These are phyloP conservation scores for Cladosporium sp. DNA, from an alignment of 2,329 filamentous ascomycete genomes.

Conservation along the genomic window DNA sequence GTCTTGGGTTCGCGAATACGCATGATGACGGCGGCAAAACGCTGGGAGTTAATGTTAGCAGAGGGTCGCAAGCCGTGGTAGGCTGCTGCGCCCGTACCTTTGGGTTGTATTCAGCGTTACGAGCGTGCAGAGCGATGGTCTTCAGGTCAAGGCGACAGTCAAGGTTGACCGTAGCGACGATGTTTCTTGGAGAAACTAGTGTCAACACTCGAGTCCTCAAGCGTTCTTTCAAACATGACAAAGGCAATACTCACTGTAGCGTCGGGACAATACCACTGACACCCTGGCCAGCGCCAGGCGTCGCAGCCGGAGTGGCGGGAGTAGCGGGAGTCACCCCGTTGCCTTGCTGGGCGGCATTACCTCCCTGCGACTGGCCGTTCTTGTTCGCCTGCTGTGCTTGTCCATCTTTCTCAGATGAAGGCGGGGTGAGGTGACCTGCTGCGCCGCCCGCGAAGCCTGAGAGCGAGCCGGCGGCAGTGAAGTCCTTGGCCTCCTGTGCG, in stretches of 20 bases:
- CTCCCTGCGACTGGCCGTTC: conserved; percentile 51
- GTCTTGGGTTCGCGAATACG: conserved; percentile 99
- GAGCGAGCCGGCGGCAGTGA: conserved; percentile 86
- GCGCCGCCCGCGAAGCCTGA: conserved; percentile 76
- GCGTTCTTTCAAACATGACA: conserved; percentile 31
- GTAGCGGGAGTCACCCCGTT: conserved; percentile 63
- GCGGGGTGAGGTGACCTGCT: conserved; percentile 74
- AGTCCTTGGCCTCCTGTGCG: conserved; percentile 90
- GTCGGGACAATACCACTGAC: conserved; percentile 89
- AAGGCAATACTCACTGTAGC: conserved; percentile 80
- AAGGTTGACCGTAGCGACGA: conserved; percentile 97
- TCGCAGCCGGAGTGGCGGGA: conserved; percentile 86
- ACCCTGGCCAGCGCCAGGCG: conserved; percentile 75
- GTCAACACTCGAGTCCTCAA: conserved; percentile 23
- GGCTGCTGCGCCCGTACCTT: conserved; percentile 61
- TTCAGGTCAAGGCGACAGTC: conserved; percentile 96
- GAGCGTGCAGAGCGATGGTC: conserved; percentile 96
- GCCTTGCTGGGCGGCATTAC: conserved; percentile 54
- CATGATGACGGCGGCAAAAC: conserved; percentile 99
- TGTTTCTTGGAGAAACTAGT: conserved; percentile 70
- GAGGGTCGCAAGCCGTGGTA: conserved; percentile 28
- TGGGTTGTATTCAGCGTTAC: conserved; percentile 98
- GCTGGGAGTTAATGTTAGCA: conserved; percentile 51
- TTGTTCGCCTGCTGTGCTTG: conserved; percentile 46
- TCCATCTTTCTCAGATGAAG: conserved; percentile 66